Percentiles rank a stretch among this genome's conserved stretches.
Conservation (phyloP, 495 filamentous ascomycete genomes). For the Aspergillus taichungensis region DNA sequence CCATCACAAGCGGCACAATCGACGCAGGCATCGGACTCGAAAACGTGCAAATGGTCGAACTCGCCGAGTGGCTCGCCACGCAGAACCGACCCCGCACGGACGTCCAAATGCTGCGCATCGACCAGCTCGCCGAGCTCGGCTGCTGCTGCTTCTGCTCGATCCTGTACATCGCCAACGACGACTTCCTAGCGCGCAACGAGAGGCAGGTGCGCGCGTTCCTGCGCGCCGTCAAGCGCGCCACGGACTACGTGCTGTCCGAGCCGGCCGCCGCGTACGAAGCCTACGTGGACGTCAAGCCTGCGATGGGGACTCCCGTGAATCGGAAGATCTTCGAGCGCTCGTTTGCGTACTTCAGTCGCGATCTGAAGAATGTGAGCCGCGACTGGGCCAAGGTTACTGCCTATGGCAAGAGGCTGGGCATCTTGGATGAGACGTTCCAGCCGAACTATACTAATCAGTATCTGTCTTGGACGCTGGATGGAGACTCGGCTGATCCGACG, state of each 20-base stretch:
- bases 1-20: constrained; percentile 56
- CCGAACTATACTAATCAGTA: constrained; percentile 62
- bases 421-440: constrained; percentile 47
- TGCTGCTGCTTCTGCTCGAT: constrained; percentile 73
- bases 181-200: constrained; percentile 50
- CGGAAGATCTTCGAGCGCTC: constrained; percentile 66
- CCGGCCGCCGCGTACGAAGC: constrained; percentile 50
- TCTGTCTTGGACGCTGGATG: constrained; percentile 52
- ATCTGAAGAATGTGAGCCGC: constrained; percentile 59
- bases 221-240: constrained; percentile 55
- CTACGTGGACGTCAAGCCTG: constrained; percentile 59
- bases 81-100: constrained; percentile 51
- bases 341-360: constrained; percentile 60
- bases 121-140: constrained; percentile 61
- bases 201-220: constrained; percentile 52
- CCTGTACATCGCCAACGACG: constrained; percentile 62
- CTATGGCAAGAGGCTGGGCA: constrained; percentile 57
- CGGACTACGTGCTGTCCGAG: constrained; percentile 55
- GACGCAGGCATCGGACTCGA: constrained; percentile 64
- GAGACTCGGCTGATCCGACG: constrained; percentile 50
- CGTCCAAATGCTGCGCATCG: constrained; percentile 67
- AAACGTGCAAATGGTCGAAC: constrained; percentile 67
- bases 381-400: constrained; percentile 64
- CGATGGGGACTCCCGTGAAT: constrained; percentile 56
- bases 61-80: constrained; percentile 56